These are phyloP conservation scores for Odonthalia washingtoniensis DNA, from an alignment of 31 red algal species.

Conservation along the genomic window DNA sequence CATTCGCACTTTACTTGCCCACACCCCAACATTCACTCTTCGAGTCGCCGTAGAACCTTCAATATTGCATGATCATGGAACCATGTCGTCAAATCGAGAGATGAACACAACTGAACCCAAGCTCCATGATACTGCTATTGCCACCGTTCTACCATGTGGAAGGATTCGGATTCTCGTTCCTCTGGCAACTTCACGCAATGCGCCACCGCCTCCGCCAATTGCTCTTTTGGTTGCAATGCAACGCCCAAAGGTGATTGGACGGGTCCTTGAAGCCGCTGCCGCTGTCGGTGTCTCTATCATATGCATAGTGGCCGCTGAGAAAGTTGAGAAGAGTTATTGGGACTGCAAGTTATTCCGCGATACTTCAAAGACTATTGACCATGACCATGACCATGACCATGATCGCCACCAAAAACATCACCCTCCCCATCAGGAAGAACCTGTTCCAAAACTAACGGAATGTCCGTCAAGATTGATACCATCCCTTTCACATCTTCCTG, in stretches of 20 bases:
- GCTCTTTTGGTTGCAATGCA: conserved; percentile 65
- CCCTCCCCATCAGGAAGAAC: no score
- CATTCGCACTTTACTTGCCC: conserved; percentile 18
- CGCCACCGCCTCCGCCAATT: conserved; percentile 6
- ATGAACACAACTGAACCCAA: no score
- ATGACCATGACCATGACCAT: neutral
- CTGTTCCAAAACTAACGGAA: neutral
- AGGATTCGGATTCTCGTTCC: conserved; percentile 6
- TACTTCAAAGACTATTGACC: neutral
- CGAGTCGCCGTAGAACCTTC: conserved; percentile 43
- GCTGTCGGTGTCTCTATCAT: conserved; percentile 50
- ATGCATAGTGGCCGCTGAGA: conserved; percentile 44
- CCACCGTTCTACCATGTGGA: conserved; percentile 31
- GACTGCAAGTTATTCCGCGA: conserved; percentile 64
- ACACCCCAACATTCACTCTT: neutral
- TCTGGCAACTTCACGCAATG: neutral
- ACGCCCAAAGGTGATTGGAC: conserved; percentile 65
- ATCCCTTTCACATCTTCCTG: conserved; percentile 2
- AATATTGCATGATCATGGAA: no score
- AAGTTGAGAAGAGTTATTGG: conserved; percentile 71
- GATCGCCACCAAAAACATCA: no score
- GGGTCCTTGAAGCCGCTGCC: conserved; percentile 51
- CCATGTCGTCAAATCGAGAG: no score
- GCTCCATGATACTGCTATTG: conserved; percentile 51
- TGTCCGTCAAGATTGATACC: no score